phyloP scores from a whole-genome alignment of 2,329 filamentous ascomycete species.

The Monilinia polystroma region DNA sequence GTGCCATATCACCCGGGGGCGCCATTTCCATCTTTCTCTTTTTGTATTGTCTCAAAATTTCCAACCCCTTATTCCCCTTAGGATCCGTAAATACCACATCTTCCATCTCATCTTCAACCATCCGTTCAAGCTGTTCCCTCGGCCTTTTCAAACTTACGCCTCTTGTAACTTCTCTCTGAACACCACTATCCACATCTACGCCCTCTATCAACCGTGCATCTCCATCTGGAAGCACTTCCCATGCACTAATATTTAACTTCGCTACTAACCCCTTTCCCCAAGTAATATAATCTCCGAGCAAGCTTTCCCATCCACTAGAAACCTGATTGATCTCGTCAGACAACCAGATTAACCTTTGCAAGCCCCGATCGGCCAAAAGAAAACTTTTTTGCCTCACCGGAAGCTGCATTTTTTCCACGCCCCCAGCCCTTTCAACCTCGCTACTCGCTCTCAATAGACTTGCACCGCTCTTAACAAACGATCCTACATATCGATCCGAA shows the following conservation, averaged over 20 bases:
- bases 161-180: neutral
- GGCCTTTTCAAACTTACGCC: neutral
- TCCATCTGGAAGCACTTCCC: neutral
- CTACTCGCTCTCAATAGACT: neutral
- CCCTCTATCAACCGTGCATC: neutral
- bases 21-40: neutral
- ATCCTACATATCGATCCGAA: neutral
- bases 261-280: neutral
- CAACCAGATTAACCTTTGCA: neutral
- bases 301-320: neutral
- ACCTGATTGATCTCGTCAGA: neutral
- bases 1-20: neutral
- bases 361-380: neutral
- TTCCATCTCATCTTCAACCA: neutral
- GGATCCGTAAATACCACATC: neutral
- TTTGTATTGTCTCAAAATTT: neutral
- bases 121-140: neutral
- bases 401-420: neutral
- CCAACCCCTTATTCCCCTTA: neutral
- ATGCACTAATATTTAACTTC: neutral
- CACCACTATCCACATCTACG: neutral
- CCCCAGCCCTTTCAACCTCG: neutral
- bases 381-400: neutral
- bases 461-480: slow-evolving; percentile 10
- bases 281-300: neutral